phyloP scores from a whole-genome alignment of 768 basidiomycete species.

The Dentipellis sp. region DNA sequence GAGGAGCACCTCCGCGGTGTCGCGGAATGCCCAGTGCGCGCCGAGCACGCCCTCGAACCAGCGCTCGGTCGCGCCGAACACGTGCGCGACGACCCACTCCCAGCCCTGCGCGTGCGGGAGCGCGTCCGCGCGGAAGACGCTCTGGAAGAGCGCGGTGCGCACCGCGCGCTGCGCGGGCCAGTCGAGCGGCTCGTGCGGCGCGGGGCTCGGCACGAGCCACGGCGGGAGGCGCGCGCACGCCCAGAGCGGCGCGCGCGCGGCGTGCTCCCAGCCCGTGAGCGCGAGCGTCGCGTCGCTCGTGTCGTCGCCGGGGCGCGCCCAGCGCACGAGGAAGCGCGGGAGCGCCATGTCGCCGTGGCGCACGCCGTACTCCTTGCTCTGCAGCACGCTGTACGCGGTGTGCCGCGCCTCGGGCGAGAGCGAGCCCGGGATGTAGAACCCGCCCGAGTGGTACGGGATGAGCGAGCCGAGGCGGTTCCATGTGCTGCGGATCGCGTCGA shows the following conservation, averaged over 20 bases:
- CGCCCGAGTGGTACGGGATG: slow-evolving; percentile 21
- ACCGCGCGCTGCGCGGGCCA: slow-evolving; percentile 18
- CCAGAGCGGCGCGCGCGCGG: slow-evolving; percentile 22
- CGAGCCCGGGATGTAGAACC: slow-evolving; percentile 21
- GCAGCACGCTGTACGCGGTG: slow-evolving; percentile 17
- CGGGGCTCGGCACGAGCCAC: slow-evolving; percentile 17
- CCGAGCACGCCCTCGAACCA: slow-evolving; percentile 23
- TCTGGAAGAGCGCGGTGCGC: slow-evolving; percentile 16
- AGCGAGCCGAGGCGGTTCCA: slow-evolving; percentile 18
- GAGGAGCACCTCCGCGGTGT: slow-evolving; percentile 17
- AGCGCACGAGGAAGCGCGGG: slow-evolving; percentile 21
- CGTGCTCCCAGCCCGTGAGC: slow-evolving; percentile 24
- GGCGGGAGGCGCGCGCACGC: slow-evolving; percentile 24
- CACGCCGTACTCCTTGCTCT: slow-evolving; percentile 19
- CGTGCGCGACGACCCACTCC: slow-evolving; percentile 22
- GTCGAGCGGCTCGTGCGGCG: slow-evolving; percentile 15
- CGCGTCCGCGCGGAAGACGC: slow-evolving; percentile 13
- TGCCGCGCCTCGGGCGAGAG: slow-evolving; percentile 19
- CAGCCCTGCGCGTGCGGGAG: slow-evolving; percentile 10
- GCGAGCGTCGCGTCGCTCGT: slow-evolving; percentile 13
- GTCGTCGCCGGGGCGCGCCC: slow-evolving; percentile 9
- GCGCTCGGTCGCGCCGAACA: slow-evolving; percentile 22
- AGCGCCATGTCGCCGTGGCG: slow-evolving; percentile 23
- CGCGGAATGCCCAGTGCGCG: slow-evolving; percentile 20
- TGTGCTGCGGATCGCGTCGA: slow-evolving; percentile 16